Evolutionary conservation across 495 filamentous ascomycete species (phyloP).

Genomic region (Hypoxylon cercidicola): DNA sequence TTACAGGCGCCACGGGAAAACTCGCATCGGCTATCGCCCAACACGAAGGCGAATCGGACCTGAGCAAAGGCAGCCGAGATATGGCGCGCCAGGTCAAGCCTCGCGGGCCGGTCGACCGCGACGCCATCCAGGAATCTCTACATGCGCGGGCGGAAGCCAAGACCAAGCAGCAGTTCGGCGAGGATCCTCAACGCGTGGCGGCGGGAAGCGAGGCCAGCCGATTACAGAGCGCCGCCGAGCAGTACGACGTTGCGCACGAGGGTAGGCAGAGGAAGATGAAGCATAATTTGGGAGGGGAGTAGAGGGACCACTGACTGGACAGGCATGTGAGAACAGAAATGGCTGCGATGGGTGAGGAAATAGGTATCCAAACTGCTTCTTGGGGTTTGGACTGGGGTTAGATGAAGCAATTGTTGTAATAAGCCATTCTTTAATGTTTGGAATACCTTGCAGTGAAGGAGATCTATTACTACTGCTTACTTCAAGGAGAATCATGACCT

Average conservation of each 20-base stretch:
- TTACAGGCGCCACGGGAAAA: conserved; percentile 6
- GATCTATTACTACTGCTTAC: too few relatives aligned
- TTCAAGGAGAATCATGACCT: too few relatives aligned
- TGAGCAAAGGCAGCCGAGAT: not conserved
- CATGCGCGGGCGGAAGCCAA: conserved; percentile 7
- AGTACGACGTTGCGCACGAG: not conserved
- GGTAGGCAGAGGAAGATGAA: conserved; percentile 1
- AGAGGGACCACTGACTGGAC: too few relatives aligned
- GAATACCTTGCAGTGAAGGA: too few relatives aligned
- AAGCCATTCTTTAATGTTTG: too few relatives aligned
- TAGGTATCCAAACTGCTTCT: too few relatives aligned
- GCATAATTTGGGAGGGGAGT: not conserved
- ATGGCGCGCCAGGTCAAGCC: not conserved
- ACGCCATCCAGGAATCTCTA: conserved; percentile 4
- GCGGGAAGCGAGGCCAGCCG: conserved; percentile 3
- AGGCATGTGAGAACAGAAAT: too few relatives aligned
- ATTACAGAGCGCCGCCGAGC: conserved; percentile 4
- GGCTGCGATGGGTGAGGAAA: too few relatives aligned
- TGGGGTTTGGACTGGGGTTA: too few relatives aligned
- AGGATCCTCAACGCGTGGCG: not conserved
- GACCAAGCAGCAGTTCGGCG: conserved; percentile 9
- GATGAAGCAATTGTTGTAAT: too few relatives aligned
- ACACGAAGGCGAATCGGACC: conserved; percentile 1
- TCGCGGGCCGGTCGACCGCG: not conserved
- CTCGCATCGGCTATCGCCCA: conserved; percentile 5